Conservation (phyloP, 345 rosid genomes). For the Euphorbia peplus region DNA sequence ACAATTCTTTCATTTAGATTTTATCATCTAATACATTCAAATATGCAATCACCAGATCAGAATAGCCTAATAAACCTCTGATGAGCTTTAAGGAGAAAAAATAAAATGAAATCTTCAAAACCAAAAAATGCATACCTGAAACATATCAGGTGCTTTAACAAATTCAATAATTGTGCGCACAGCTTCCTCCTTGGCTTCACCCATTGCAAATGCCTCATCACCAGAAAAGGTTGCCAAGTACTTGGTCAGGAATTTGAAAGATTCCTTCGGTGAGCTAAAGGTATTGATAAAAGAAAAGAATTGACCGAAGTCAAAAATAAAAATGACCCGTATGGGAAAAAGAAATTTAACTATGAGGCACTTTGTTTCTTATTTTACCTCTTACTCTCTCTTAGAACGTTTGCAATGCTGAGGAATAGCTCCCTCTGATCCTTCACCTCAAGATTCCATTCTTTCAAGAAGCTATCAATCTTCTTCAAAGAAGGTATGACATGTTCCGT, state of each 20-base stretch:
- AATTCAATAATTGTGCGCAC: constrained; percentile 68
- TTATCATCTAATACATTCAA: background rate
- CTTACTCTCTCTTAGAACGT: constrained; percentile 69
- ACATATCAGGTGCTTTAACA: constrained; percentile 81
- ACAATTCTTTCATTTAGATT: constrained; percentile 1
- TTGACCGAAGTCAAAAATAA: background rate
- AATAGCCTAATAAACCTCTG: background rate
- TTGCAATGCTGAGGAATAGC: constrained; percentile 69
- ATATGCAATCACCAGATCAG: background rate
- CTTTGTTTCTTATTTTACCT: constrained; percentile 38
- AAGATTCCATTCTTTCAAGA: constrained; percentile 94
- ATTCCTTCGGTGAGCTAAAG: constrained; percentile 68
- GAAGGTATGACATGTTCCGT: constrained; percentile 68
- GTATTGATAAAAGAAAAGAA: constrained; percentile 1
- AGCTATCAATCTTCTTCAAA: constrained; percentile 70
- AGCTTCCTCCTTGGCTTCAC: constrained; percentile 92
- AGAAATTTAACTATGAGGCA: background rate
- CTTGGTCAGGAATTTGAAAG: constrained; percentile 69
- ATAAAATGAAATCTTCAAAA: background rate
- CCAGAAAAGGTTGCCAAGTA: constrained; percentile 80
- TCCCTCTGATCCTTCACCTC: constrained; percentile 75
- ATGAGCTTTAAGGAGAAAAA: background rate
- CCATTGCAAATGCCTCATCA: constrained; percentile 56
- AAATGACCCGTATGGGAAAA: background rate
- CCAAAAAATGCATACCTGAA: constrained; percentile 55